phyloP scores from a whole-genome alignment of 106 monocot species.

The Xerophyta viscosa region DNA sequence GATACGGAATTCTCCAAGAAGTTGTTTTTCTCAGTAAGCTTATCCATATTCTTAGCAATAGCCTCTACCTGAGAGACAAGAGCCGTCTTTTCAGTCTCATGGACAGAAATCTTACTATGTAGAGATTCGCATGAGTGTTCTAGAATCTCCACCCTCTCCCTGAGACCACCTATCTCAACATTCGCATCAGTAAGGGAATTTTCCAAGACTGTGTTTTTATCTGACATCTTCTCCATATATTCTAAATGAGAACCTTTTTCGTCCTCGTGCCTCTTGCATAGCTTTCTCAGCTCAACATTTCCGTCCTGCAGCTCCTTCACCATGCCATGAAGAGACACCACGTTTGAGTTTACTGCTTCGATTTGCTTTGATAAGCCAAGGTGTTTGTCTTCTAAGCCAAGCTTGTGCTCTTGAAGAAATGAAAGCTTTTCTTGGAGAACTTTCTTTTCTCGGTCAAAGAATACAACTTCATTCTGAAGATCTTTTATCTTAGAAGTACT shows the following conservation, averaged over 20 bases:
- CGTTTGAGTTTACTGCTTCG: conserved; percentile 19
- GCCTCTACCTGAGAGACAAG: conserved; percentile 33
- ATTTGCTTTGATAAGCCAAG: conserved; percentile 31
- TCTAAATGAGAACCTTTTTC: conserved; percentile 35
- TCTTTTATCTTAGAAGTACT: conserved; percentile 3
- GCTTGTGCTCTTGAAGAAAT: conserved; percentile 30
- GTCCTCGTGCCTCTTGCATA: conserved; percentile 31
- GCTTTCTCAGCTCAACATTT: conserved; percentile 35
- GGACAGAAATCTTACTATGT: conserved; percentile 13
- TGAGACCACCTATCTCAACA: conserved; percentile 44
- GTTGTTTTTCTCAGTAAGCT: conserved; percentile 41
- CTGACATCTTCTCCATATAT: conserved; percentile 41
- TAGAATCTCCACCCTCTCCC: conserved; percentile 42
- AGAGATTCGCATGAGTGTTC: conserved; percentile 52
- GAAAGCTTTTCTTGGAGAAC: not conserved
- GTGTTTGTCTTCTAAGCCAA: conserved; percentile 28
- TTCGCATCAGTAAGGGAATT: conserved; percentile 47
- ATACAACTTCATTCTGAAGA: not conserved
- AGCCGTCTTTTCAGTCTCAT: conserved; percentile 27
- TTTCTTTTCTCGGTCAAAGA: not conserved
- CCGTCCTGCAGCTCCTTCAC: conserved; percentile 36
- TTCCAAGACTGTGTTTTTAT: conserved; percentile 46
- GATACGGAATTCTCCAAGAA: conserved; percentile 58
- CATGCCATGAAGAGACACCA: conserved; percentile 32
- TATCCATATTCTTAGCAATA: conserved; percentile 37